Percentiles rank a stretch among this genome's conserved stretches.
Conservation (phyloP, 2,329 filamentous ascomycete species). For the Paraconiothyrium sp. region DNA sequence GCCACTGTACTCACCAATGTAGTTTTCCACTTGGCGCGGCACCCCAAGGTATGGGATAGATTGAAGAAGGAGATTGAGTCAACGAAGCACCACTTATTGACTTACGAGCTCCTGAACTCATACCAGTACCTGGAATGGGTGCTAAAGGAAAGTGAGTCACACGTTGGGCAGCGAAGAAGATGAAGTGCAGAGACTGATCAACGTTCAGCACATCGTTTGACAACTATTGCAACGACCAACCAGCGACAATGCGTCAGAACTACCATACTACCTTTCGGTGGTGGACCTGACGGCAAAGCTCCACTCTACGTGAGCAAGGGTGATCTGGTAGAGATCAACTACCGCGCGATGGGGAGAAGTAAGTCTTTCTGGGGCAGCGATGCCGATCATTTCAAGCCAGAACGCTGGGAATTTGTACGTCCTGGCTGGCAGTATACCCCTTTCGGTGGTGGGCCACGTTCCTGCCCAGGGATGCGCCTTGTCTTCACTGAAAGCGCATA, state of each 20-base stretch:
- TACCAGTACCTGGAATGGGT: conserved; percentile 31
- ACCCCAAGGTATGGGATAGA: conserved; percentile 21
- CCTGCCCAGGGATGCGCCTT: conserved; percentile 22
- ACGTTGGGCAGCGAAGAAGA: not conserved
- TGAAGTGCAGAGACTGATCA: not conserved
- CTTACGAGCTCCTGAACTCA: conserved; percentile 18
- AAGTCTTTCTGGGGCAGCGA: conserved; percentile 27
- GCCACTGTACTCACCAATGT: conserved; percentile 28
- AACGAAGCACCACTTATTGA: not conserved
- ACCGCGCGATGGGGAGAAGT: conserved; percentile 19
- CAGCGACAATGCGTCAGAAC: conserved; percentile 18
- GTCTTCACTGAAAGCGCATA: conserved; percentile 25
- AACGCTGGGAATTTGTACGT: conserved; percentile 25
- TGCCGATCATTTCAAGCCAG: conserved; percentile 25
- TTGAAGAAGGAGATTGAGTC: conserved; percentile 26
- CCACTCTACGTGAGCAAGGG: conserved; percentile 24
- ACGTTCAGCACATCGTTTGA: conserved; percentile 12
- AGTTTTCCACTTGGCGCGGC: conserved; percentile 25
- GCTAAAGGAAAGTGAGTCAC: conserved; percentile 22
- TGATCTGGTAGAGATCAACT: conserved; percentile 24
- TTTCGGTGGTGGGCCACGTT: conserved; percentile 26
- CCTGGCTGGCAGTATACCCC: conserved; percentile 27
- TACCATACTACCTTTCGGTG: conserved; percentile 23
- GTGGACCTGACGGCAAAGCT: conserved; percentile 15
- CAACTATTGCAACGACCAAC: conserved; percentile 19